Evolutionary conservation across 306 rosid genomes (phyloP).

Genomic region (Castanea crenata): DNA sequence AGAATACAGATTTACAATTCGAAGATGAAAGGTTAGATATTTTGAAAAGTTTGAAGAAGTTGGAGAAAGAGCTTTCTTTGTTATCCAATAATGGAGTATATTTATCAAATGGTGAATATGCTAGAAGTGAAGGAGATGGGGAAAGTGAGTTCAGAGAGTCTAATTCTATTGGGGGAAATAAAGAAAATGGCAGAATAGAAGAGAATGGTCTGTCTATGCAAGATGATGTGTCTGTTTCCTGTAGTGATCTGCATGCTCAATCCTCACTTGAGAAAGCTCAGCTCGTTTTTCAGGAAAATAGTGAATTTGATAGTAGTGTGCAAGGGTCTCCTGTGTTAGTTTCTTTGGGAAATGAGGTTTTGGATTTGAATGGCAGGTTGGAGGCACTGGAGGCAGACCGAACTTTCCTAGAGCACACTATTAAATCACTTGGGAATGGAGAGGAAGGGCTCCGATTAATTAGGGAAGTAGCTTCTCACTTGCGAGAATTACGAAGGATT

Average conservation of each 20-base stretch:
- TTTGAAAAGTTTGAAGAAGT: slow-evolving; percentile 51
- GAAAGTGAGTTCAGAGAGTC: slow-evolving; percentile 5
- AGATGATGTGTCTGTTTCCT: slow-evolving; percentile 31
- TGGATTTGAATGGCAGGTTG: slow-evolving; percentile 51
- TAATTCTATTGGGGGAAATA: slow-evolving; percentile 16
- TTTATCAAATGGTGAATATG: slow-evolving; percentile 23
- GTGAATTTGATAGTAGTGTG: slow-evolving; percentile 27
- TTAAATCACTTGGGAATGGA: slow-evolving; percentile 52
- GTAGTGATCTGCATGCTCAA: slow-evolving; percentile 15
- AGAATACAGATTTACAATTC: slow-evolving; percentile 38
- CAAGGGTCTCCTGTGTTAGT: slow-evolving; percentile 27
- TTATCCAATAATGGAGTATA: slow-evolving; percentile 29
- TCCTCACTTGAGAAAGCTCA: slow-evolving; percentile 32
- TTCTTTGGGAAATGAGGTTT: slow-evolving; percentile 35
- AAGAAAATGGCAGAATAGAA: slow-evolving; percentile 23
- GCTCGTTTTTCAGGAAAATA: slow-evolving; percentile 25
- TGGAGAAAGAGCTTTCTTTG: slow-evolving; percentile 64
- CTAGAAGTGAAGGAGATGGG: slow-evolving; percentile 25
- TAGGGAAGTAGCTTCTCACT: slow-evolving; percentile 66
- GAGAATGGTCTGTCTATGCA: slow-evolving; percentile 23
- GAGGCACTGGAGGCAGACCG: slow-evolving; percentile 64
- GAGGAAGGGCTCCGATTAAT: slow-evolving; percentile 66
- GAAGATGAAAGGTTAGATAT: slow-evolving; percentile 62
- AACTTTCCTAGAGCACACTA: slow-evolving; percentile 57
- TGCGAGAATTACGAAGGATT: slow-evolving; percentile 58